phyloP scores from a whole-genome alignment of 1,139 yeast species.

The Trichomonascaceae sp. region DNA sequence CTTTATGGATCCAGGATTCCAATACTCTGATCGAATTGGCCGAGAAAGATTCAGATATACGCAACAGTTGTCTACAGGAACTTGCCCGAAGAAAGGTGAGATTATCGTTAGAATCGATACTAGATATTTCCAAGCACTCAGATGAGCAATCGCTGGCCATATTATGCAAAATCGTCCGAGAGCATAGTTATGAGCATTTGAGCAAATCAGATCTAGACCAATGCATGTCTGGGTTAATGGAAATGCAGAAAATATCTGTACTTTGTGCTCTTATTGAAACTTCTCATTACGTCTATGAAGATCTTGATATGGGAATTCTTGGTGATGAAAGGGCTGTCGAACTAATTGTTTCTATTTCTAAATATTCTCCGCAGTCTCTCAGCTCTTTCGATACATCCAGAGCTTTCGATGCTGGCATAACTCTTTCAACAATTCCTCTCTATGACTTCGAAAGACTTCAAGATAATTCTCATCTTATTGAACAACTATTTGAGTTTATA shows the following conservation, averaged over 20 bases:
- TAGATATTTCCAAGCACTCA: neutral
- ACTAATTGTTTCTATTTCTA: constrained; percentile 2
- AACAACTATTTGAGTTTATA: neutral
- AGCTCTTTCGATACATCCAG: neutral
- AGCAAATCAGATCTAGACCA: neutral
- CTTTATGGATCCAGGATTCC: constrained; percentile 6
- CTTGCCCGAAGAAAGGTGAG: constrained; percentile 3
- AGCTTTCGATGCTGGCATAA: constrained; percentile 4
- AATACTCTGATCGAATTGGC: neutral
- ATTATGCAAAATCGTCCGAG: neutral
- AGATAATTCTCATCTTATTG: neutral
- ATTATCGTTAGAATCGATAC: neutral
- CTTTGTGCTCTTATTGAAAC: constrained; percentile 11
- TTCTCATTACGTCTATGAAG: neutral
- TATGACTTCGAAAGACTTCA: neutral
- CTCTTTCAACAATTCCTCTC: constrained; percentile 3
- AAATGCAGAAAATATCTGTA: constrained; percentile 17
- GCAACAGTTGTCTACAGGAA: neutral
- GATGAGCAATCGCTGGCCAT: neutral
- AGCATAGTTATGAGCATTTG: constrained; percentile 1
- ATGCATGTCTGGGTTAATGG: neutral
- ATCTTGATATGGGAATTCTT: neutral
- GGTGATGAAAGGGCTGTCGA: neutral
- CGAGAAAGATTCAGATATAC: neutral
- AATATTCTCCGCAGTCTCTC: neutral